A percentile compares a stretch with the other conserved stretches of the same genome.
These are phyloP conservation scores for Prosopis cineraria DNA, from an alignment of 306 rosid species.

Conservation along the genomic window DNA sequence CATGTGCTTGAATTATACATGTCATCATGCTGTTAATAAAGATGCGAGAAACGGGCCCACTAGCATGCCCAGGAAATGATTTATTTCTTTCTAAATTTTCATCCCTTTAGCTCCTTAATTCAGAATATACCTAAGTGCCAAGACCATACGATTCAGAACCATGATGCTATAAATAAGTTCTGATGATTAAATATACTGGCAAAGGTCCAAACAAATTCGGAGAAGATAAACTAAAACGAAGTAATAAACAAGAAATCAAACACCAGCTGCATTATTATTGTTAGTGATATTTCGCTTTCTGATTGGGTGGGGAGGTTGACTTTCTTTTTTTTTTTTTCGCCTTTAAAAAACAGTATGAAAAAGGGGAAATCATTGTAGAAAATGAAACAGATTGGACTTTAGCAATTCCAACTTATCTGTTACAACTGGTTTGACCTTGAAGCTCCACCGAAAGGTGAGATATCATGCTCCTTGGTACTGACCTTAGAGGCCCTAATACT, in stretches of 20 bases:
- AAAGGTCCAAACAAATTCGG: not conserved
- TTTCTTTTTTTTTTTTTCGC: not conserved
- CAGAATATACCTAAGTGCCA: not conserved
- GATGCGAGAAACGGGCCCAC: not conserved
- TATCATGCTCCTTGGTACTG: not conserved
- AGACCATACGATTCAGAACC: not conserved
- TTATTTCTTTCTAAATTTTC: not conserved
- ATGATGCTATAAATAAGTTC: not conserved
- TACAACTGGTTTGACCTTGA: constrained; percentile 32
- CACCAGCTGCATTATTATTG: not conserved
- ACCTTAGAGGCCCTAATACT: constrained; percentile 7
- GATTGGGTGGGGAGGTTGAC: constrained; percentile 15
- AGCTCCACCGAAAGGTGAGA: constrained; percentile 46
- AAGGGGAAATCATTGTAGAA: constrained; percentile 4
- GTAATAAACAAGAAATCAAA: not conserved
- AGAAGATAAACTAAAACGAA: not conserved
- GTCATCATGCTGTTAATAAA: not conserved
- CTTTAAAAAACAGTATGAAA: too few species aligned
- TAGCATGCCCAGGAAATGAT: not conserved
- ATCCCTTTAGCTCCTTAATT: not conserved
- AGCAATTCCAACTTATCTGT: constrained; percentile 24
- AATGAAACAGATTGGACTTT: constrained; percentile 3
- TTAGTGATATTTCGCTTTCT: not conserved
- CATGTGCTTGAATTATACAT: not conserved
- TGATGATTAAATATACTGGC: not conserved